Evolutionary conservation across 768 basidiomycete species (phyloP).

Genomic region (Obba rivulosa): DNA sequence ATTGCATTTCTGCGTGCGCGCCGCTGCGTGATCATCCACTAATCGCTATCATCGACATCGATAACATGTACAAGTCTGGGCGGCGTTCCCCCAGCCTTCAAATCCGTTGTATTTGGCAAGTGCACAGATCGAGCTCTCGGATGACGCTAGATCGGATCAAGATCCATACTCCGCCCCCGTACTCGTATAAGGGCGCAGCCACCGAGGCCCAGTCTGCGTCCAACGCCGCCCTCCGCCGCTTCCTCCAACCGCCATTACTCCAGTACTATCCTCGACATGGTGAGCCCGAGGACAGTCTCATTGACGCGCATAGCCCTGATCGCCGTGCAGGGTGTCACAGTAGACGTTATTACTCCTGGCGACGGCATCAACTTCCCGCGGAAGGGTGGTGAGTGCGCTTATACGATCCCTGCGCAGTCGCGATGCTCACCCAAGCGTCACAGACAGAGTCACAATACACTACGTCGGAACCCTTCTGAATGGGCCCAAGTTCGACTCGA

Average conservation of each 20-base stretch:
- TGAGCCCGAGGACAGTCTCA: slow-evolving; percentile 13
- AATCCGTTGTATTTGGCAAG: slow-evolving; percentile 6
- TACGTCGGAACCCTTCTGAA: slow-evolving; percentile 69
- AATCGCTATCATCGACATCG: slow-evolving; percentile 18
- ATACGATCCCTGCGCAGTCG: background rate
- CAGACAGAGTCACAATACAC: slow-evolving; percentile 67
- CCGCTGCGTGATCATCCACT: background rate
- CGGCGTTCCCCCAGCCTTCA: slow-evolving; percentile 4
- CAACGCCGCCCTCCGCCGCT: slow-evolving; percentile 12
- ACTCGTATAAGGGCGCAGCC: slow-evolving; percentile 41
- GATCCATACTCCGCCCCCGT: slow-evolving; percentile 62
- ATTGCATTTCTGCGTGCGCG: too few species aligned
- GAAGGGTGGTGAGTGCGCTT: slow-evolving; percentile 52
- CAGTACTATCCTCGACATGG: slow-evolving; percentile 28
- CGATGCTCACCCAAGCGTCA: slow-evolving; percentile 4
- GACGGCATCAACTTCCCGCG: slow-evolving; percentile 64
- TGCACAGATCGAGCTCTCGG: slow-evolving; percentile 17
- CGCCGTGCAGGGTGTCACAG: slow-evolving; percentile 56
- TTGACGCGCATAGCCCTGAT: slow-evolving; percentile 3
- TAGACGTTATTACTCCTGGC: slow-evolving; percentile 54
- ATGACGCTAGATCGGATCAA: slow-evolving; percentile 54
- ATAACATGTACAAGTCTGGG: slow-evolving; percentile 18
- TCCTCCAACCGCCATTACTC: slow-evolving; percentile 20
- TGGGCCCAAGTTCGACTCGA: slow-evolving; percentile 71
- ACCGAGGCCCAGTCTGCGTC: slow-evolving; percentile 23